Evolutionary conservation across 306 rosid species (phyloP).

Genomic region (Echinosophora koreensis): DNA sequence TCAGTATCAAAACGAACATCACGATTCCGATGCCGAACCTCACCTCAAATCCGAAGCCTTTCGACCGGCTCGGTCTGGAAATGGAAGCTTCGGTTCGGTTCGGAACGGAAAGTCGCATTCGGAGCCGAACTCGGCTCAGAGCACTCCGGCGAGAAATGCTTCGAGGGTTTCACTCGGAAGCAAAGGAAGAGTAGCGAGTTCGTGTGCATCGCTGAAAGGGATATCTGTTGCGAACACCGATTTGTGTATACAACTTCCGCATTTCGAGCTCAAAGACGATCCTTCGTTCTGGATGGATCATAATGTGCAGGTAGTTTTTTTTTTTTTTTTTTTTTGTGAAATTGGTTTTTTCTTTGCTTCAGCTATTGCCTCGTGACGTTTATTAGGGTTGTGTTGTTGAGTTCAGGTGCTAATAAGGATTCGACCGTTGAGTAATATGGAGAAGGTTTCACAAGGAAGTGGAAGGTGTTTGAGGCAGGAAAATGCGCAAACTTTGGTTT

Average conservation of each 20-base stretch:
- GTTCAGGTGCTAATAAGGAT: slow-evolving; percentile 85
- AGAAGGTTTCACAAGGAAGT: slow-evolving; percentile 75
- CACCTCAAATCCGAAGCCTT: slow-evolving; percentile 51
- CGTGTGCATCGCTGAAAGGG: slow-evolving; percentile 49
- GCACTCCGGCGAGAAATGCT: slow-evolving; percentile 67
- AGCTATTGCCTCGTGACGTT: no score
- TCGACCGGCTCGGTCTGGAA: slow-evolving; percentile 52
- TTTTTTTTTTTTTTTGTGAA: no score
- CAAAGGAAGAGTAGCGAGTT: slow-evolving; percentile 56
- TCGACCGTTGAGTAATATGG: slow-evolving; percentile 78
- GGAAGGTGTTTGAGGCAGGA: slow-evolving; percentile 92
- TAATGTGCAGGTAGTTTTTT: slow-evolving; percentile 88
- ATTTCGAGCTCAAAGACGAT: slow-evolving; percentile 76
- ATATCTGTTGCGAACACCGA: slow-evolving; percentile 47
- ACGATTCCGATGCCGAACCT: slow-evolving; percentile 49
- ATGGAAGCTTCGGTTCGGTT: slow-evolving; percentile 52
- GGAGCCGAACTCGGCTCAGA: slow-evolving; percentile 79
- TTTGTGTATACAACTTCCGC: slow-evolving; percentile 51
- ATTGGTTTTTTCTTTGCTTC: slow-evolving; percentile 14
- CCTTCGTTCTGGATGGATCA: slow-evolving; percentile 91
- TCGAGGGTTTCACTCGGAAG: slow-evolving; percentile 67
- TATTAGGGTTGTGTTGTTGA: slow-evolving; percentile 29
- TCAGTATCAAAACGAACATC: slow-evolving; percentile 56
- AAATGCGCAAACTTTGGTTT: slow-evolving; percentile 72
- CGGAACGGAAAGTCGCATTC: slow-evolving; percentile 62